These are phyloP conservation scores for Solanum hybrid DNA, from an alignment of 305 asterid species.

Conservation along the genomic window DNA sequence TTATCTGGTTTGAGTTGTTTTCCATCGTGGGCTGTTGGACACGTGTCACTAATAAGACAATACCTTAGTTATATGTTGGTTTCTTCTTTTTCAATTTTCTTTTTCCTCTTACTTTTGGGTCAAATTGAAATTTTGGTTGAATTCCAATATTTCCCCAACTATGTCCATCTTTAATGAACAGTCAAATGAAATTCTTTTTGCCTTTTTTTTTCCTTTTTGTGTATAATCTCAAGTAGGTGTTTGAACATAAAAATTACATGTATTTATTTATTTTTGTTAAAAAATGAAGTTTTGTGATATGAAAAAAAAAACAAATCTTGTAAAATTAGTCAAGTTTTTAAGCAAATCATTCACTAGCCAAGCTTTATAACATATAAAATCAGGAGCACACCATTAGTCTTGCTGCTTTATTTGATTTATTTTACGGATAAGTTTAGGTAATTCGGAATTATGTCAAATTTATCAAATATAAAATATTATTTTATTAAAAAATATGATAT, in stretches of 20 bases:
- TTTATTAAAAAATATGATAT: background rate
- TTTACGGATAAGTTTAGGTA: background rate
- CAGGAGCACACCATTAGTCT: background rate
- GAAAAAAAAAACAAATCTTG: accelerated
- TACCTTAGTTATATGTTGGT: background rate
- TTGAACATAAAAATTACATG: background rate
- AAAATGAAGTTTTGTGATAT: background rate
- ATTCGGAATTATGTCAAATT: accelerated
- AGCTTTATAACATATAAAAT: background rate
- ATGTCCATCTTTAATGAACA: background rate
- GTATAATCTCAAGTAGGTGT: background rate
- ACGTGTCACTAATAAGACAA: background rate
- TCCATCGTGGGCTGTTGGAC: slow-evolving; percentile 1
- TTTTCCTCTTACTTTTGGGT: background rate
- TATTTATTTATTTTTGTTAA: background rate
- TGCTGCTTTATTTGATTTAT: background rate
- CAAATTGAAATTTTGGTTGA: background rate
- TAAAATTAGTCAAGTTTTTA: too few relatives aligned
- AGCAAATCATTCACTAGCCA: background rate
- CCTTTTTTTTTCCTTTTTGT: background rate
- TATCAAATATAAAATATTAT: background rate
- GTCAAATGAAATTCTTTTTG: background rate
- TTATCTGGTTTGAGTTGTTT: background rate
- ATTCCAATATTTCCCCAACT: background rate
- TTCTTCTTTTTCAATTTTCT: background rate